A percentile compares a stretch with the other conserved stretches of the same genome.
Evolutionary conservation across 2,329 filamentous ascomycete species (phyloP).

Genomic region (Sporothrix luriei): DNA sequence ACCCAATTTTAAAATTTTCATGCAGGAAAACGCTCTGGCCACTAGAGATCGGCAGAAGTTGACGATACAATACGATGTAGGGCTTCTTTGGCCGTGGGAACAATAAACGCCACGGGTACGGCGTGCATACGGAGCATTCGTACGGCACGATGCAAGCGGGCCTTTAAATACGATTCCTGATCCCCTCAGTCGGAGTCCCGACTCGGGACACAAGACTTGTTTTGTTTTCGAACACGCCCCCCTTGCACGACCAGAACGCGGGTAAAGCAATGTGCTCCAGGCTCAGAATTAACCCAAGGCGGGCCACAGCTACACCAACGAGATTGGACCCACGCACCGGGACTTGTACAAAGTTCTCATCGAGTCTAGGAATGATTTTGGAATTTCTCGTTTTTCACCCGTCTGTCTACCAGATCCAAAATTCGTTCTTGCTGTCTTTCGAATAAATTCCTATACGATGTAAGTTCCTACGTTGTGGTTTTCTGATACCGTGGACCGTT

Average conservation of each 20-base stretch:
- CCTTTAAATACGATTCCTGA: neutral
- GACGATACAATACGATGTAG: neutral
- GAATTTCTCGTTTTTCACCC: neutral
- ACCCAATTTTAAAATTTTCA: neutral
- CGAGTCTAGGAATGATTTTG: neutral
- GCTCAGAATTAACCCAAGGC: conserved; percentile 27
- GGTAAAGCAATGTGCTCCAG: neutral
- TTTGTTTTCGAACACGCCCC: conserved; percentile 4
- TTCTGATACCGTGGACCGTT: conserved; percentile 9
- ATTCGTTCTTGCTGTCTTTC: conserved; percentile 1
- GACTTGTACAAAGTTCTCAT: conserved; percentile 12
- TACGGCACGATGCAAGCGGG: conserved; percentile 9
- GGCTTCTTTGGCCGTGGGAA: conserved; percentile 7
- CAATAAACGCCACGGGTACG: neutral
- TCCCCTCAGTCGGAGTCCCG: neutral
- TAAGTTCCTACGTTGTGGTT: neutral
- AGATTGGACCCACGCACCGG: conserved; percentile 10
- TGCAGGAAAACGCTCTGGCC: neutral
- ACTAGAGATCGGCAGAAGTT: conserved; percentile 16
- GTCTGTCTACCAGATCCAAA: neutral
- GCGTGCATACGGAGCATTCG: neutral
- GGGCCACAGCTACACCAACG: conserved; percentile 13
- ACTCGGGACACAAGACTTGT: conserved; percentile 11
- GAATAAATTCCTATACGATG: neutral
- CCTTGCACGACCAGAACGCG: neutral